These are phyloP conservation scores for Pseudogymnoascus sp. DNA, from an alignment of 2,329 filamentous ascomycete species.

Conservation along the genomic window DNA sequence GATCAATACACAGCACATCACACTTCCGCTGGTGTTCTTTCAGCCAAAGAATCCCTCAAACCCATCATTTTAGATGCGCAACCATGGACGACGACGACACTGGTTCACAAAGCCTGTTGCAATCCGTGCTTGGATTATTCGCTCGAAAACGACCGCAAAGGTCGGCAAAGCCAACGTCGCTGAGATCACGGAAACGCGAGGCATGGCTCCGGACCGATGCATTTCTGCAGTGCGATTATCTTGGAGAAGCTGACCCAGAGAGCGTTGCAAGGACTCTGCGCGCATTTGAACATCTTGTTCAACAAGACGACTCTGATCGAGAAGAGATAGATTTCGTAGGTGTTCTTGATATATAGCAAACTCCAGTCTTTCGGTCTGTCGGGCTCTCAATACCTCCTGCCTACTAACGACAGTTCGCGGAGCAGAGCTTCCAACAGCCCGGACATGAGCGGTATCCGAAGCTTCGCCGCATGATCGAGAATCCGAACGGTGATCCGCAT, in stretches of 20 bases:
- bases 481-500: conserved; percentile 18
- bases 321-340: conserved; percentile 20
- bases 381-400: not conserved
- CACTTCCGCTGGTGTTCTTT: too few relatives aligned
- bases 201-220: conserved; percentile 25
- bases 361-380: conserved; percentile 10
- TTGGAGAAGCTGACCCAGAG: conserved; percentile 21
- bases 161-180: conserved; percentile 17
- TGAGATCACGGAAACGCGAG: conserved; percentile 22
- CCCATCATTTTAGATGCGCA: too few relatives aligned
- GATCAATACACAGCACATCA: too few relatives aligned
- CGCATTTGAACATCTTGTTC: conserved; percentile 21
- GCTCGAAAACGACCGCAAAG: conserved; percentile 22
- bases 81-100: too few relatives aligned
- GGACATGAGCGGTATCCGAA: conserved; percentile 16
- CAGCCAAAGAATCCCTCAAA: too few relatives aligned
- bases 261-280: conserved; percentile 19
- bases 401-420: conserved; percentile 8
- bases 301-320: conserved; percentile 21
- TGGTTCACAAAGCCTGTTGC: not conserved
- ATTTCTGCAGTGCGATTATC: conserved; percentile 23
- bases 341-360: conserved; percentile 16
- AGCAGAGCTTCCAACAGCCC: conserved; percentile 9
- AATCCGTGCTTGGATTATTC: conserved; percentile 22
- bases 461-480: conserved; percentile 13